Evolutionary conservation across 163 green algal species (phyloP).

Genomic region (Chloromonas sp.): DNA sequence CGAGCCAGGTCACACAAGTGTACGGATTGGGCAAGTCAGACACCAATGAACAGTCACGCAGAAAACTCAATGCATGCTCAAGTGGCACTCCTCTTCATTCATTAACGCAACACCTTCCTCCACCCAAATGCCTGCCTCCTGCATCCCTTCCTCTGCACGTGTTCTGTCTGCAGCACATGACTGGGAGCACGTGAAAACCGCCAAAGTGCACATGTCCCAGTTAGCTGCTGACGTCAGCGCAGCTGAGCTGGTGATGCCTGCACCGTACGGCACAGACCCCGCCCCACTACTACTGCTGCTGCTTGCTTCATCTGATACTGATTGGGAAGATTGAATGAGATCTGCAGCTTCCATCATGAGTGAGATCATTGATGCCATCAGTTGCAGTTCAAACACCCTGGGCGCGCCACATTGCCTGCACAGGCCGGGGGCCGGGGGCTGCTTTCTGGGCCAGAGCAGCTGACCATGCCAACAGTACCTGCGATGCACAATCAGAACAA

Average conservation of each 20-base stretch:
- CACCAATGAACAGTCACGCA: too few species aligned
- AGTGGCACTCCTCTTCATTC: too few species aligned
- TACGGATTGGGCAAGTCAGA: too few species aligned
- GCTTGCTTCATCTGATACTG: neutral
- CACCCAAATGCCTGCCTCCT: too few species aligned
- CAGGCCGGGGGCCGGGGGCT: neutral
- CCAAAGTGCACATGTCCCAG: neutral
- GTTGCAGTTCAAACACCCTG: neutral
- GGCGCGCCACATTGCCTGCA: neutral
- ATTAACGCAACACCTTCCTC: too few species aligned
- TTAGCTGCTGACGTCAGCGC: neutral
- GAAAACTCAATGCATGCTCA: too few species aligned
- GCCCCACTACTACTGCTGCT: neutral
- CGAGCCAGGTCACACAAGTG: too few species aligned
- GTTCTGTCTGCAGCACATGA: neutral
- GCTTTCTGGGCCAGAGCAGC: neutral
- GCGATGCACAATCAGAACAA: too few species aligned
- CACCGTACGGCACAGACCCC: neutral
- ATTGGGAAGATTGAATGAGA: neutral
- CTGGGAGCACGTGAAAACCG: neutral
- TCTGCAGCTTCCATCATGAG: neutral
- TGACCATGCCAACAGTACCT: neutral
- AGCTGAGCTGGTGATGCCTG: neutral
- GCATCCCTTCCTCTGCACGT: too few species aligned
- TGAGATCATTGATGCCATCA: neutral